These are phyloP conservation scores for Ceratobasidium theobromae DNA, from an alignment of 1,284 basidiomycete species.

Conservation along the genomic window DNA sequence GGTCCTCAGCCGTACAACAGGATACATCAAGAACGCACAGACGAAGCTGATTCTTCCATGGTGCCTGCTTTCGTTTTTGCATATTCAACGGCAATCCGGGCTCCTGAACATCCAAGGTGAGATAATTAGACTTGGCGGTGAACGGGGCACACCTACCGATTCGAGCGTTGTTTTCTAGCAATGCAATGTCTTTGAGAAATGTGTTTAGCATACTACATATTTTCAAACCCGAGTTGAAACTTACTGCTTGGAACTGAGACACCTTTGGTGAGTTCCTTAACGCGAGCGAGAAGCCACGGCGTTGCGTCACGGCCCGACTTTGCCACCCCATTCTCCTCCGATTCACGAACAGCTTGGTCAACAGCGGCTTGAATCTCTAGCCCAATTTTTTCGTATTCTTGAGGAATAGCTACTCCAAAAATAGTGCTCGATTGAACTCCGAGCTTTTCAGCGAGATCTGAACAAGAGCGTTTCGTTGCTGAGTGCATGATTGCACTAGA, in stretches of 20 bases:
- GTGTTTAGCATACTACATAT: slow-evolving; percentile 12
- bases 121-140: background rate
- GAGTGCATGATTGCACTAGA: background rate
- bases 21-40: slow-evolving; percentile 28
- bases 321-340: slow-evolving; percentile 78
- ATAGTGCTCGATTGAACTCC: slow-evolving; percentile 72
- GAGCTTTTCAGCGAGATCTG: slow-evolving; percentile 48
- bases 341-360: slow-evolving; percentile 83
- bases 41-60: background rate
- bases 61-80: slow-evolving; percentile 47
- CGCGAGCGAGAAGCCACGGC: slow-evolving; percentile 88
- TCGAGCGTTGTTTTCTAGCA: slow-evolving; percentile 90
- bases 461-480: background rate
- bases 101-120: slow-evolving; percentile 49
- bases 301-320: slow-evolving; percentile 89
- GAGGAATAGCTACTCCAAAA: slow-evolving; percentile 90
- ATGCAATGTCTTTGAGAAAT: slow-evolving; percentile 71
- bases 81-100: slow-evolving; percentile 80
- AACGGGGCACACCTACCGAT: slow-evolving; percentile 57
- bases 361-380: slow-evolving; percentile 75
- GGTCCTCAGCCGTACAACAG: background rate
- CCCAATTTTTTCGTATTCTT: slow-evolving; percentile 68
- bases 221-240: slow-evolving; percentile 39
- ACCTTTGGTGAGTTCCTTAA: slow-evolving; percentile 79
- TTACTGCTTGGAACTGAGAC: slow-evolving; percentile 70